These are phyloP conservation scores for Syzygium syzygioides DNA, from an alignment of 441 rosid species.

Conservation along the genomic window DNA sequence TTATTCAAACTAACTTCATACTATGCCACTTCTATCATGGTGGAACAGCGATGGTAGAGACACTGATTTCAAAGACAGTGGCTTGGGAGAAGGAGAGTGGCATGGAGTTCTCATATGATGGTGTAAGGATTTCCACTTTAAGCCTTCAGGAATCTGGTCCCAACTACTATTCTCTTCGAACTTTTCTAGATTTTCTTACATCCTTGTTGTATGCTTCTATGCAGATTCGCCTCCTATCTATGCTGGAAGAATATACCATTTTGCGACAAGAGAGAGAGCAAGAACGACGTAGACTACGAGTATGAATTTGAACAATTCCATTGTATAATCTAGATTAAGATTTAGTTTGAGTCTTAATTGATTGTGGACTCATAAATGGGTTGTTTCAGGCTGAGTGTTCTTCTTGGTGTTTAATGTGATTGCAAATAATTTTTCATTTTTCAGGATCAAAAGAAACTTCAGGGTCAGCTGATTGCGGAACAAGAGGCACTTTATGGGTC, in stretches of 20 bases:
- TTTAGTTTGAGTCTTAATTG: not conserved
- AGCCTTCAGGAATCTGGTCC: not conserved
- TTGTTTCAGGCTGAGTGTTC: not conserved
- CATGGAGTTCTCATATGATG: slow-evolving; percentile 24
- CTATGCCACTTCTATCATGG: not conserved
- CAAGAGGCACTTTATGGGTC: slow-evolving; percentile 88
- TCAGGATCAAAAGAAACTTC: slow-evolving; percentile 84
- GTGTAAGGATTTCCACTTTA: slow-evolving; percentile 44
- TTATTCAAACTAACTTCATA: not conserved
- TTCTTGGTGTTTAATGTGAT: slow-evolving; percentile 1
- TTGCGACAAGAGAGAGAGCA: slow-evolving; percentile 85
- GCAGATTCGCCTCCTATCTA: slow-evolving; percentile 75
- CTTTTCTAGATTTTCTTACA: slow-evolving; percentile 1
- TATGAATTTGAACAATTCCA: slow-evolving; percentile 18
- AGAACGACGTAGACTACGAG: slow-evolving; percentile 85
- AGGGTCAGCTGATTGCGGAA: slow-evolving; percentile 79
- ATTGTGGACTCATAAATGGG: not conserved
- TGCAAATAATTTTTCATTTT: not conserved
- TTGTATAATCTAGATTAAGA: not conserved
- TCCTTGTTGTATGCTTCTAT: not conserved
- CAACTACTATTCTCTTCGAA: not conserved
- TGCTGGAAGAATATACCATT: slow-evolving; percentile 85
- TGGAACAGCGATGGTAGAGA: slow-evolving; percentile 60
- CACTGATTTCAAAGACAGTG: not conserved
- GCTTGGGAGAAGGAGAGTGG: not conserved